phyloP scores from a whole-genome alignment of 2,329 filamentous ascomycete genomes.

The Alternaria atra region DNA sequence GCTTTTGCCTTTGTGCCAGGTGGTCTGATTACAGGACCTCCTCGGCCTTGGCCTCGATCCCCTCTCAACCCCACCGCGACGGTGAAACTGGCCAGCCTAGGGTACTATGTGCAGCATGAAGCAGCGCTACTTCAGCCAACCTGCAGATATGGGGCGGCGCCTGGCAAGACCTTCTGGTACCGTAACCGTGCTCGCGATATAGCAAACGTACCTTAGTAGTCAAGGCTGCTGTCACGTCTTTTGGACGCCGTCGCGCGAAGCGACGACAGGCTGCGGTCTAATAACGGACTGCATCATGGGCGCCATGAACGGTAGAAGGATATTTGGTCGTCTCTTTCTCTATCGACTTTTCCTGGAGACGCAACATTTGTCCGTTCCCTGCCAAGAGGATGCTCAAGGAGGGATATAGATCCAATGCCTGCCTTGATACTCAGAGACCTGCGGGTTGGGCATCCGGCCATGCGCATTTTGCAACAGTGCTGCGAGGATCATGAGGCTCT shows the following conservation, averaged over 20 bases:
- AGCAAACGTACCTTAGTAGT: constrained; percentile 4
- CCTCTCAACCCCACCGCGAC: neutral
- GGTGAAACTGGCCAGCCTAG: constrained; percentile 3
- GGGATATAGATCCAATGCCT: neutral
- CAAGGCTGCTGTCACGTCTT: constrained; percentile 20
- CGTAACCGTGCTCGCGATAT: neutral
- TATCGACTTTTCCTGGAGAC: neutral
- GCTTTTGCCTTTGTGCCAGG: constrained; percentile 13
- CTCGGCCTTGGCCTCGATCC: neutral
- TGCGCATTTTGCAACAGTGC: neutral
- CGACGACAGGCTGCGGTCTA: constrained; percentile 12
- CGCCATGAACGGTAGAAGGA: neutral
- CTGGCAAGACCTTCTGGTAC: constrained; percentile 8
- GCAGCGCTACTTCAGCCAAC: constrained; percentile 3
- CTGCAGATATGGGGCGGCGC: constrained; percentile 2
- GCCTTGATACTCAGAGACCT: neutral
- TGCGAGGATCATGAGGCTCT: constrained; percentile 30
- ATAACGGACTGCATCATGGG: neutral
- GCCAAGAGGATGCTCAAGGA: neutral
- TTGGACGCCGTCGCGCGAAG: constrained; percentile 6
- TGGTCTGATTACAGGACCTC: constrained; percentile 2
- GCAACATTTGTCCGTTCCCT: neutral
- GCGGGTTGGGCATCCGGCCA: constrained; percentile 8
- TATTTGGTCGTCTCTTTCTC: neutral
- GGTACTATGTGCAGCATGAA: constrained; percentile 7